phyloP scores from a whole-genome alignment of 1,139 yeast species.

The Nadsonia commutata region DNA sequence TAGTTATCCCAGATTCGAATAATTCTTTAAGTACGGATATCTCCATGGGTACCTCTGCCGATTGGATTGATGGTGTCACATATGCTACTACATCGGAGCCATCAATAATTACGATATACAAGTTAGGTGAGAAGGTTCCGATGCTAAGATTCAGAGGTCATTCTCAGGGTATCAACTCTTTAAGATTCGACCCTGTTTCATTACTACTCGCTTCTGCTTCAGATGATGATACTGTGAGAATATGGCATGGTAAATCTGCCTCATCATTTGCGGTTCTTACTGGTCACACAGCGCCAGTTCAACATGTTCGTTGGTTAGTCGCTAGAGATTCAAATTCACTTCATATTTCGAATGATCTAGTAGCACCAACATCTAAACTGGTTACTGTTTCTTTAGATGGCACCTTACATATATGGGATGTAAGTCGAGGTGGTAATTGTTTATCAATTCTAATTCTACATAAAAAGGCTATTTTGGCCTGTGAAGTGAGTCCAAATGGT shows the following conservation, averaged over 20 bases:
- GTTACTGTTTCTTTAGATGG: slow-evolving; percentile 58
- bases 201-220: slow-evolving; percentile 58
- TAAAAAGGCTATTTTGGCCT: slow-evolving; percentile 39
- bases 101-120: slow-evolving; percentile 44
- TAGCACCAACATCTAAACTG: slow-evolving; percentile 12
- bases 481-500: slow-evolving; percentile 36
- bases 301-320: slow-evolving; percentile 19
- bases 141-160: slow-evolving; percentile 61
- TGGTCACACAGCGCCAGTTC: slow-evolving; percentile 20
- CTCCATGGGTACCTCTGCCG: slow-evolving; percentile 35
- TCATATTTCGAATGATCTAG: slow-evolving; percentile 7
- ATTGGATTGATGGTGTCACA: slow-evolving; percentile 60
- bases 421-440: slow-evolving; percentile 22
- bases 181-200: slow-evolving; percentile 37
- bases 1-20: slow-evolving; percentile 1
- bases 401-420: slow-evolving; percentile 47
- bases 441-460: slow-evolving; percentile 26
- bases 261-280: slow-evolving; percentile 16
- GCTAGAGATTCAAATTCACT: slow-evolving; percentile 4
- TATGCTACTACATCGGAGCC: slow-evolving; percentile 55
- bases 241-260: slow-evolving; percentile 39
- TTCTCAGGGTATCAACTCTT: slow-evolving; percentile 40
- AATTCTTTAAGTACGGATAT: slow-evolving; percentile 3
- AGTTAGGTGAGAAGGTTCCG: slow-evolving; percentile 36
- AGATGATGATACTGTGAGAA: slow-evolving; percentile 55